Percentiles rank a stretch among this genome's conserved stretches.
Conservation (phyloP, 2,329 filamentous ascomycete species). For the Penicillium thymicola region DNA sequence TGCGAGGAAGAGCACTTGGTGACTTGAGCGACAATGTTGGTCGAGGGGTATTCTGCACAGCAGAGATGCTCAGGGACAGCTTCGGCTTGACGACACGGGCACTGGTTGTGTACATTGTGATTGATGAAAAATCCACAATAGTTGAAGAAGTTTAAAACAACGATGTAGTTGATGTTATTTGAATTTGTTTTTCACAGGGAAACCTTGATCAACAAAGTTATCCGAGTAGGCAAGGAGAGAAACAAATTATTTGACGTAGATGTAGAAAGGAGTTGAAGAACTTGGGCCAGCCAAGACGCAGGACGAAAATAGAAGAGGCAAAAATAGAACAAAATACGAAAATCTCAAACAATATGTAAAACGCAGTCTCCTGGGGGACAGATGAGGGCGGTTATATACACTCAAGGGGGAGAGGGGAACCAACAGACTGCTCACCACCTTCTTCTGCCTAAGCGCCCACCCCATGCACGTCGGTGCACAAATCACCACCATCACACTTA, state of each 20-base stretch:
- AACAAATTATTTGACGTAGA: constrained; percentile 17
- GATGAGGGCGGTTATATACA: constrained; percentile 37
- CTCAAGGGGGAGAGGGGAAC: constrained; percentile 7
- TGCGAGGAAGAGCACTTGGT: constrained; percentile 39
- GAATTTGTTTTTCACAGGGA: constrained; percentile 5
- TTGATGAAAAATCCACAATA: constrained; percentile 1
- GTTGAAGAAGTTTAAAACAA: constrained; percentile 2
- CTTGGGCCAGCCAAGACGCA: constrained; percentile 46
- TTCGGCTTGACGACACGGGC: constrained; percentile 43
- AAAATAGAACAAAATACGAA: constrained; percentile 29
- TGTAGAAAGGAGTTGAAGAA: constrained; percentile 23
- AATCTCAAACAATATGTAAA: constrained; percentile 34
- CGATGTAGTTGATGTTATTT: constrained; percentile 1
- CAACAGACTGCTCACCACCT: not conserved
- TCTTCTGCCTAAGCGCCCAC: constrained; percentile 19
- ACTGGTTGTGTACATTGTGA: constrained; percentile 43
- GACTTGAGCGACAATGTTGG: constrained; percentile 45
- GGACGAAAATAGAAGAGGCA: constrained; percentile 35
- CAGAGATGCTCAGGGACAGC: constrained; percentile 47
- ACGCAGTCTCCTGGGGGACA: constrained; percentile 4
- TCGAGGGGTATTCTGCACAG: constrained; percentile 33
- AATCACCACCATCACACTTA: constrained; percentile 23
- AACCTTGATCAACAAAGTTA: constrained; percentile 39
- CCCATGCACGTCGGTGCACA: constrained; percentile 18
- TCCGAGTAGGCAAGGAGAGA: constrained; percentile 3